Evolutionary conservation across 768 basidiomycete genomes (phyloP), one percentile per base, ranked within the genome.

Genomic region (Scleroderma bovista): DNA sequence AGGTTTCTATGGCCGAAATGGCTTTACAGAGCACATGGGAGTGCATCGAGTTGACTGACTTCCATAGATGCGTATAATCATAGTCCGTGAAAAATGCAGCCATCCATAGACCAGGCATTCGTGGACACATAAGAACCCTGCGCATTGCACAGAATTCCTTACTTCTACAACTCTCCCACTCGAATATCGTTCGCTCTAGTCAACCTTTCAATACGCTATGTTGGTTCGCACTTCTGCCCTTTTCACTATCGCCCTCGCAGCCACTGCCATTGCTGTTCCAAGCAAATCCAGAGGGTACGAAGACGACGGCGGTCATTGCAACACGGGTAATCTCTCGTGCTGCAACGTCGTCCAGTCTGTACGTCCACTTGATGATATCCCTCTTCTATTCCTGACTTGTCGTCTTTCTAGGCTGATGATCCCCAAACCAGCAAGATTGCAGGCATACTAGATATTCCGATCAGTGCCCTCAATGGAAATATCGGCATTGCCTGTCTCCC

Each of bases 191-290:
- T n/a, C 34, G 12, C 34, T n/a, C n/a, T 13, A 36, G 34, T 36
- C 34, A 13, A 13, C n/a, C 4, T 0, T 10, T 22, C 24, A 12
- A 33, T 10, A 53, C 44, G 36, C 42, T 4, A 34, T 15, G 2
- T 16, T 29, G 17, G 6, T 1, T 2, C 15, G 15, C 22, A 19
- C 2, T 9, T 47, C 8, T 9, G 17, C 19, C 1, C 1, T 13
- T 15, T 38, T 52, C 41, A 38, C 54, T 8, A 29, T 58, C 43
- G 54, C 56, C 13, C 44, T 61, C 34, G 54, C 29, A 49, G 59
- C 47, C 2, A 20, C 58, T 38, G 57, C 51, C 3, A 42, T 54
- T 3, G 54, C 57, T 3, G 7, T 47, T 12, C 50, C 55, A 19
- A 41, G 24, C 41, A n/a, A n/a, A n/a, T n/a, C 20, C 9, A 19